Percentiles rank a stretch among this genome's conserved stretches.
phyloP scores from a whole-genome alignment of 2,329 filamentous ascomycete species.

The Fusarium floridanum region DNA sequence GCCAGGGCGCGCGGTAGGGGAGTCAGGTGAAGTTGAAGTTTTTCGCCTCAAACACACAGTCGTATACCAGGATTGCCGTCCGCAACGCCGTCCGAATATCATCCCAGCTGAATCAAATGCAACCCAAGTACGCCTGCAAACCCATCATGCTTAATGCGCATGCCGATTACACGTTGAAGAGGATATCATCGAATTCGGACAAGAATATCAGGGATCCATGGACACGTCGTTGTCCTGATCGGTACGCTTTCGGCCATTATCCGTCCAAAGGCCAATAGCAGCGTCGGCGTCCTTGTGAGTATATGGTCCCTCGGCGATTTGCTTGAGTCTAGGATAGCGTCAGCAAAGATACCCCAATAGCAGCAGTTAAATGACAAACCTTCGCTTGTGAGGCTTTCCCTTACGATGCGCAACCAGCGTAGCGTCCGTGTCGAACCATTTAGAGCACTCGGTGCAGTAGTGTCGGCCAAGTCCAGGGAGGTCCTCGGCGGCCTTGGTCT shows the following conservation, averaged over 20 bases:
- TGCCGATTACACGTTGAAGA: constrained; percentile 3
- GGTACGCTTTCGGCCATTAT: constrained; percentile 63
- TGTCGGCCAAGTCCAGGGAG: constrained; percentile 86
- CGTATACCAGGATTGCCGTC: constrained; percentile 30
- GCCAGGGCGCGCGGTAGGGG: constrained; percentile 61
- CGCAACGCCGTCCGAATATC: constrained; percentile 18
- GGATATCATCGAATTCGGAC: constrained; percentile 12
- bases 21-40: constrained; percentile 53
- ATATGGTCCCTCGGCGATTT: constrained; percentile 86
- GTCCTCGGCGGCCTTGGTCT: constrained; percentile 85
- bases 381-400: constrained; percentile 94
- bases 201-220: constrained; percentile 49
- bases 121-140: constrained; percentile 19
- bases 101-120: constrained; percentile 10
- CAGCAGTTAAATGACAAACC: constrained; percentile 56
- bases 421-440: constrained; percentile 91
- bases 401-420: constrained; percentile 82
- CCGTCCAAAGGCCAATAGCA: constrained; percentile 77
- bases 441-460: constrained; percentile 94
- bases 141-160: neutral
- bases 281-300: constrained; percentile 88
- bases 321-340: constrained; percentile 73
- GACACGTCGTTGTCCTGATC: constrained; percentile 47
- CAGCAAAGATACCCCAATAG: constrained; percentile 38
- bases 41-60: constrained; percentile 18